A percentile compares a stretch with the other conserved stretches of the same genome.
Evolutionary conservation across 2,329 filamentous ascomycete genomes (phyloP).

Genomic region (Teratosphaeria viscida): DNA sequence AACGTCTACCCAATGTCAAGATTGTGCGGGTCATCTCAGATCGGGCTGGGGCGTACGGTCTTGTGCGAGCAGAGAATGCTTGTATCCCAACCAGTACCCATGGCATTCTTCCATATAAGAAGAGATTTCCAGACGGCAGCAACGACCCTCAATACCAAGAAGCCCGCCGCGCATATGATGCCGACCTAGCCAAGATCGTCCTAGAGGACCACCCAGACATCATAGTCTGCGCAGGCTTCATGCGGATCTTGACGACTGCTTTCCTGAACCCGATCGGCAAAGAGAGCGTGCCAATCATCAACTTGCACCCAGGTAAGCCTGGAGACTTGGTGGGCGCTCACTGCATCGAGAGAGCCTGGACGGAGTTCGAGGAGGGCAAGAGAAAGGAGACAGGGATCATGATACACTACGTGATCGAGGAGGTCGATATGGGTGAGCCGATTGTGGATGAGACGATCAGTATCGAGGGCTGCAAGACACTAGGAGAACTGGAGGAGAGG

Average conservation of each 20-base stretch:
- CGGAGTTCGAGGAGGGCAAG: conserved; percentile 59
- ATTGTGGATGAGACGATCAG: conserved; percentile 62
- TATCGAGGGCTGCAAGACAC: conserved; percentile 45
- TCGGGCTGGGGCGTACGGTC: conserved; percentile 53
- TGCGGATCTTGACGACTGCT: conserved; percentile 64
- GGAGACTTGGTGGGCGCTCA: conserved; percentile 61
- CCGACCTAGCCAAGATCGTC: conserved; percentile 59
- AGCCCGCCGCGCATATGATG: conserved; percentile 61
- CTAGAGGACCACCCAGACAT: conserved; percentile 57
- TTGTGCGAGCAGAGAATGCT: conserved; percentile 49
- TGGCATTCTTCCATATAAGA: conserved; percentile 69
- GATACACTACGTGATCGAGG: conserved; percentile 67
- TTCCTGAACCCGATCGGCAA: conserved; percentile 60
- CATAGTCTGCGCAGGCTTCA: conserved; percentile 76
- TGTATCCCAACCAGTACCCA: conserved; percentile 68
- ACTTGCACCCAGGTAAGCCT: conserved; percentile 66
- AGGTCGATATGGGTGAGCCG: conserved; percentile 70
- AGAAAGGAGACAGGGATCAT: conserved; percentile 68
- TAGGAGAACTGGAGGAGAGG: conserved; percentile 57
- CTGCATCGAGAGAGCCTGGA: conserved; percentile 69
- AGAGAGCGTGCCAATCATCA: conserved; percentile 60
- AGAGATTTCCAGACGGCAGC: conserved; percentile 47
- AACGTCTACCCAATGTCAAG: conserved; percentile 40
- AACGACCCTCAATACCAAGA: conserved; percentile 27
- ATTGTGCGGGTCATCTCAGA: conserved; percentile 58